Evolutionary conservation across 192 early-diverging fungal genomes (phyloP), one percentile per base, ranked within the genome.

Genomic region (Gorgonomyces haynaldii): DNA sequence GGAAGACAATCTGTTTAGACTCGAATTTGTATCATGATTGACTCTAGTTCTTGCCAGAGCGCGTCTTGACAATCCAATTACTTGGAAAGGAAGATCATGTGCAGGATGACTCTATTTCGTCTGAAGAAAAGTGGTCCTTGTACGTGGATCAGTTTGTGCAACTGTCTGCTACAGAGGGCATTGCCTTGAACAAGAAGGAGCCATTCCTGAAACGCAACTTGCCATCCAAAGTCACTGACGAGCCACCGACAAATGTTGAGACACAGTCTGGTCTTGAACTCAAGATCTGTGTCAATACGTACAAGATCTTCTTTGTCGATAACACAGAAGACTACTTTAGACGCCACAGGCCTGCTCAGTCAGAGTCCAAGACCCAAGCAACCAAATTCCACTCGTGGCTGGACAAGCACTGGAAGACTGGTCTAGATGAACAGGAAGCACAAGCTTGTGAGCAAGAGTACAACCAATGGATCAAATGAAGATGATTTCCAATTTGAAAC

Each of bases 281-380:
- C 60, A 98, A 98, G 74, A 94, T 98, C 35, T 86, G 88, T 32
- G 78, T 88, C 36, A 92, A 96, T 60, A 93, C 93, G 5, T 98
- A 98, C 75, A 89, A 91, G 69, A 86, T 98, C 45, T 97, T 90
- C 58, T 98, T 91, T 60, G 83, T 98, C 21, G 87, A 83, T 35
- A 74, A 84, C 19, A 91, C 92, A 2, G 96, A 98, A 60, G 96
- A 98, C 50, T 81, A 76, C 64, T 96, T 87, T 47, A 43, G 56
- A 24, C 23, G 64, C 9, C 13, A 42, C 15, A 26, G 56, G 12
- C 16, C 42, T 4, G 15, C 42, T n/a, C n/a, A n/a, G n/a, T n/a
- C n/a, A n/a, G n/a, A n/a, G n/a, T n/a, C n/a, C n/a, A n/a, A n/a
- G n/a, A n/a, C n/a, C n/a, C n/a, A n/a, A n/a, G n/a, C n/a, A n/a